Evolutionary conservation across 306 rosid species (phyloP), one percentile per base, ranked within the genome.

Genomic region (Dalbergia cochinchinensis): DNA sequence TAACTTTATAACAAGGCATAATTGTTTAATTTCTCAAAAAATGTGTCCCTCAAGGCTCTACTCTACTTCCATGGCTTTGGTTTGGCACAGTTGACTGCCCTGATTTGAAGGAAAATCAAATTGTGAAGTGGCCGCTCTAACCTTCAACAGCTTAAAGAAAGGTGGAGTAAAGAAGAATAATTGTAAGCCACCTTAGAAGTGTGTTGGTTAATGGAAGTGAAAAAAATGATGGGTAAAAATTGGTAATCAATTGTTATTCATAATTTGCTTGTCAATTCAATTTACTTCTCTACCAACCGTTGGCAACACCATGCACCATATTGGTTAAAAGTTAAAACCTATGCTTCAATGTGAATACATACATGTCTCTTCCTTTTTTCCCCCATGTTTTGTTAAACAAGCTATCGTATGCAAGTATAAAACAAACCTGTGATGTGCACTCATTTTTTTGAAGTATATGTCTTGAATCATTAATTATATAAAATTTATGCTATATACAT

Each of bases 301-400:
- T n/a, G 58, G 58, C 58, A 53, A 53, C 9, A 15, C 58, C 18
- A 53, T n/a, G 1, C n/a, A 26, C n/a, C 20, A 53, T 15, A 7
- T 15, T 15, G 20, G 58, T 53, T 15, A 7, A 4, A 53, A 53
- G 20, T 26, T 26, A 26, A 26, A 26, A 26, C 31, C 3, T n/a
- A 53, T 53, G 58, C 20, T 53, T 53, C 58, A 15, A 15, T 16
- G 7, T 15, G 58, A 70, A 8, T 13, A 7, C 78, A 8, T 13
- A 7, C 78, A 73, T 57, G 39, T 55, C 77, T 11, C 5, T 33
- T 37, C 14, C 7, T 39, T 1, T 55, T 72, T 57, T 73, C 31
- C 31, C 14, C 41, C 67, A 39, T 73, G 22, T 73, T 19, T 57
- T 19, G 22, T 57, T 57, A 39, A 55, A 57, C 55, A 73, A 57